These are phyloP conservation scores for Aphanomyces astaci DNA, from an alignment of 352 stramenopile genomes.

Conservation along the genomic window DNA sequence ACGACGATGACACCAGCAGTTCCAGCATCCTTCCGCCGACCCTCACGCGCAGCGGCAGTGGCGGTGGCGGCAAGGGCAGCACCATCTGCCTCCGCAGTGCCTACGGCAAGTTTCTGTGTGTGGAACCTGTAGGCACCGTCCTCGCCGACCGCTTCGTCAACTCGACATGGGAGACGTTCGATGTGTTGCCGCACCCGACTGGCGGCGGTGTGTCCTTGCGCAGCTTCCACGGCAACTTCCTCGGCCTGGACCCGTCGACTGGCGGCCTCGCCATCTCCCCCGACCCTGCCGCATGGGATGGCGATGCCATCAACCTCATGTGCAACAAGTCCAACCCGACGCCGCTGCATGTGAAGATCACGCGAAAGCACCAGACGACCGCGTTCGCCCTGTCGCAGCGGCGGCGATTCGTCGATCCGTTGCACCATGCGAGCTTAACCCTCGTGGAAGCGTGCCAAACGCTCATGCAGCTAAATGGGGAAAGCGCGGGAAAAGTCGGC, in stretches of 20 bases:
- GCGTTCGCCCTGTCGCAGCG: constrained; percentile 43
- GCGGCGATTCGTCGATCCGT: constrained; percentile 35
- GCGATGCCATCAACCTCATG: constrained; percentile 61
- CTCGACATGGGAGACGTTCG: constrained; percentile 85
- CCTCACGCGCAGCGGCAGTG: too few relatives aligned
- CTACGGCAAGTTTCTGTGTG: constrained; percentile 79
- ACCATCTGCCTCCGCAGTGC: constrained; percentile 58
- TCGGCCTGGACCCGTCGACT: constrained; percentile 50
- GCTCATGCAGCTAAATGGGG: constrained; percentile 55
- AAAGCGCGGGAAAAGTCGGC: constrained; percentile 28
- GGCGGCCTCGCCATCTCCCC: constrained; percentile 35
- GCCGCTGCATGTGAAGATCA: constrained; percentile 54
- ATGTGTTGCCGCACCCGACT: constrained; percentile 50
- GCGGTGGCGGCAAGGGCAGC: not conserved
- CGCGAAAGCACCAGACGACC: constrained; percentile 65
- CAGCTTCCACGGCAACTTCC: constrained; percentile 71
- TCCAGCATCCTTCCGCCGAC: too few relatives aligned
- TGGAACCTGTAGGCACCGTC: constrained; percentile 64
- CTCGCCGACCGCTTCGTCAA: constrained; percentile 59
- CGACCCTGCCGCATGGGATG: constrained; percentile 62
- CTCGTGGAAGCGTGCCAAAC: constrained; percentile 50
- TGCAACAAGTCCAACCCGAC: constrained; percentile 51
- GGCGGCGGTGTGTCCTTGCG: constrained; percentile 51
- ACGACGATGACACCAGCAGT: constrained; percentile 33
- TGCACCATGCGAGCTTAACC: constrained; percentile 46